These are phyloP conservation scores for Suillus subluteus DNA, from an alignment of 768 basidiomycete genomes.

Conservation along the genomic window DNA sequence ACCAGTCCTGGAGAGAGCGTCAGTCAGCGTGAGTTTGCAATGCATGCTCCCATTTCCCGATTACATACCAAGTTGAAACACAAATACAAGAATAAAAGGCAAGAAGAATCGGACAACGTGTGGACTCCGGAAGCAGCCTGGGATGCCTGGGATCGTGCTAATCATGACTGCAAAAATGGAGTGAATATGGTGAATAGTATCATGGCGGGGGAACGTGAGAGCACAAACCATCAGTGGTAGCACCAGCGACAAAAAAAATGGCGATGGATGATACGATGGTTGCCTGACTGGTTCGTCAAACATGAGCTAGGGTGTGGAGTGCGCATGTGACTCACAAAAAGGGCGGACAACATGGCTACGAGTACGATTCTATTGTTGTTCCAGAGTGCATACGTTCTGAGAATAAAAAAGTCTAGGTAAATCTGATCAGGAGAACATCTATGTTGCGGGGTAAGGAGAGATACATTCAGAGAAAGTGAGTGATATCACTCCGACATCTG, in stretches of 20 bases:
- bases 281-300: not conserved
- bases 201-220: not conserved
- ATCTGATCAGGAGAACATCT: not conserved
- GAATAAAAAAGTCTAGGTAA: not conserved
- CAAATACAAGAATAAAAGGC: not conserved
- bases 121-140: not conserved
- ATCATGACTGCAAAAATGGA: not conserved
- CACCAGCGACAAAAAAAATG: not conserved
- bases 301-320: not conserved
- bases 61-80: not conserved
- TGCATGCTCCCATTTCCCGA: not conserved
- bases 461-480: not conserved
- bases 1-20: not conserved
- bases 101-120: not conserved
- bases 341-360: not conserved
- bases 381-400: not conserved
- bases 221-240: not conserved
- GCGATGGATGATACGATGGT: not conserved
- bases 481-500: not conserved
- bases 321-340: not conserved
- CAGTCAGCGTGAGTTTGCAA: not conserved
- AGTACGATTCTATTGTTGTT: not conserved
- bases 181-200: not conserved
- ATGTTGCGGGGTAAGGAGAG: not conserved
- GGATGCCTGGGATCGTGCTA: not conserved